These are phyloP conservation scores for Zizania palustris DNA, from an alignment of 202 grass and related monocot genomes.

Conservation along the genomic window DNA sequence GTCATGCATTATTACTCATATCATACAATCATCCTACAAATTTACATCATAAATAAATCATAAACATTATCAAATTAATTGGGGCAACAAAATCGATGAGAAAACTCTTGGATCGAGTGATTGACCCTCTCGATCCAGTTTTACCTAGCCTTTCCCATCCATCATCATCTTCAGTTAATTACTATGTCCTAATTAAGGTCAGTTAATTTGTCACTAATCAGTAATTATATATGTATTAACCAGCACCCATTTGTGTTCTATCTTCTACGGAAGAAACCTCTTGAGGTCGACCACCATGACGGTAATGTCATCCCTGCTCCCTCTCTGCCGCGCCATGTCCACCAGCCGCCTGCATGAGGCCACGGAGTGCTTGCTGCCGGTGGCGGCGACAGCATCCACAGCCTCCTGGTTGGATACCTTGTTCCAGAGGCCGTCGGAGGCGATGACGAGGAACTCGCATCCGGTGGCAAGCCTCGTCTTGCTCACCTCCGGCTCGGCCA, in stretches of 20 bases:
- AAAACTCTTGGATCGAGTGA: too few relatives aligned
- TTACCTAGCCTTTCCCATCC: too few relatives aligned
- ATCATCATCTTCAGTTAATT: neutral
- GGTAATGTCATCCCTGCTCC: constrained; percentile 75
- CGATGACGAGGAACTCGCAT: constrained; percentile 66
- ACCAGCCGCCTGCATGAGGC: constrained; percentile 55
- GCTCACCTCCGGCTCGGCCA: constrained; percentile 58
- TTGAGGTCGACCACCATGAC: constrained; percentile 78
- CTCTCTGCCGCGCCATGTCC: constrained; percentile 55
- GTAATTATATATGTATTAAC: too few relatives aligned
- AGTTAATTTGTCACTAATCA: neutral
- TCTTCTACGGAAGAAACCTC: constrained; percentile 33
- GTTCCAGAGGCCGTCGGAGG: constrained; percentile 85
- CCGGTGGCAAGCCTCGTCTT: constrained; percentile 29
- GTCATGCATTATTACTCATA: too few relatives aligned
- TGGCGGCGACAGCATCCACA: constrained; percentile 49
- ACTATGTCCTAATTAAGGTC: neutral
- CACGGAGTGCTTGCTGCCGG: neutral
- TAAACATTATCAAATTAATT: too few relatives aligned
- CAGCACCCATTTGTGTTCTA: too few relatives aligned
- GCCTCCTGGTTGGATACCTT: constrained; percentile 93
- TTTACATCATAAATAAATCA: too few relatives aligned
- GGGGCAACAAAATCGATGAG: too few relatives aligned
- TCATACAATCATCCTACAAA: too few relatives aligned
- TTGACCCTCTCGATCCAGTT: too few relatives aligned